Evolutionary conservation across 352 stramenopile genomes (phyloP), one percentile per base, ranked within the genome.

Genomic region (Pythium brachiatum): DNA sequence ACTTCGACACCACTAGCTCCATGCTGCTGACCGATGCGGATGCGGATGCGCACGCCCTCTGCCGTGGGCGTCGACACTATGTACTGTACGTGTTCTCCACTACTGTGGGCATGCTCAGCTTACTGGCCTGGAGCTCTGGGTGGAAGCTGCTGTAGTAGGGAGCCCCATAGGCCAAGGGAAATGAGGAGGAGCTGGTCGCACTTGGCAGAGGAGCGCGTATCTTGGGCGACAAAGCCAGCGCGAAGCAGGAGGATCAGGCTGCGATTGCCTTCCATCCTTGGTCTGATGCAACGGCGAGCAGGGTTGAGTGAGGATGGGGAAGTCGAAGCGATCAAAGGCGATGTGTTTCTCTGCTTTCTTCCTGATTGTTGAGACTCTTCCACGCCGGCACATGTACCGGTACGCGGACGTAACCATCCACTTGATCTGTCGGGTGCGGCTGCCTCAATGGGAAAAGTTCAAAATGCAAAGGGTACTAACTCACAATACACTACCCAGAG

Each of bases 291-390:
- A 44, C 36, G 36, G 34, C 18, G 47, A n/a, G 18, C 43, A 50
- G 32, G 52, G 26, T 60, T 68, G 44, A 62, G 58, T 38, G 44
- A 57, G 53, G 61, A 68, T 68, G 61, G 61, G 61, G 25, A 8
- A 23, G 23, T 25, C 2, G 23, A 9, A 6, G 16, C 16, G 11
- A 15, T 31, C 23, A 26, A 26, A 18, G 16, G 13, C 9, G 25
- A 21, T 41, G 57, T 58, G 58, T 43, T 43, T 53, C 59, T 55
- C 50, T 60, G 18, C 27, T 25, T 29, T 51, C n/a, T 23, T 27
- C 20, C 20, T 39, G 11, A 53, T 51, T 51, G 43, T 31, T 51
- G 43, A 29, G 43, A 51, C 20, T 5, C 43, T 51, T 13, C 8
- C 18, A n/a, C n/a, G n/a, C n/a, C n/a, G n/a, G n/a, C n/a, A n/a